phyloP scores from a whole-genome alignment of 176 grass and related monocot genomes.

The Carex littledalei region DNA sequence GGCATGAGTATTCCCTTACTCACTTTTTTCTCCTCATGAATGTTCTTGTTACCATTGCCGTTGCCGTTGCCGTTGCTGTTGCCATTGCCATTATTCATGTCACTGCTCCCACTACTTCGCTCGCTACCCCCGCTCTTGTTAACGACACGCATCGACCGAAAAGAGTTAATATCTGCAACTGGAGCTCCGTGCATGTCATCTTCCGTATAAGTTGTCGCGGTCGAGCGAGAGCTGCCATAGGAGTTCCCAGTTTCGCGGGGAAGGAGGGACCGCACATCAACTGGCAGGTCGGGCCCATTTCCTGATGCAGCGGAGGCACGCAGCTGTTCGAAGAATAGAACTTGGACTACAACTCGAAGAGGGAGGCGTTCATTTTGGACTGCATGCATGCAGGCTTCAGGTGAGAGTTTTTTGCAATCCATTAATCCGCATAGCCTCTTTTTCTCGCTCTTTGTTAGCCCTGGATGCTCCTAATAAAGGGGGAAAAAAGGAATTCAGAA shows the following conservation, averaged over 20 bases:
- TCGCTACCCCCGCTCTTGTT: conserved; percentile 51
- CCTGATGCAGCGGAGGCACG: conserved; percentile 29
- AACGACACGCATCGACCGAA: conserved; percentile 47
- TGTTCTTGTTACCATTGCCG: conserved; percentile 31
- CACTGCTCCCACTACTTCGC: conserved; percentile 61
- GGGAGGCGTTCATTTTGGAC: conserved; percentile 96
- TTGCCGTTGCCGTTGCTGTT: conserved; percentile 44
- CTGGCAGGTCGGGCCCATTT: conserved; percentile 35
- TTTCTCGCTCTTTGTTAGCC: conserved; percentile 82
- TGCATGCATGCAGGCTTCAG: conserved; percentile 73
- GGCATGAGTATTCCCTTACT: conserved; percentile 48
- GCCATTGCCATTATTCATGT: conserved; percentile 43
- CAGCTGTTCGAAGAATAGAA: conserved; percentile 90
- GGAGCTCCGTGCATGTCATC: conserved; percentile 66
- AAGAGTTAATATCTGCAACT: conserved; percentile 49
- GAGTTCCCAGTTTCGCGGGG: conserved; percentile 75
- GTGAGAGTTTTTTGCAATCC: conserved; percentile 84
- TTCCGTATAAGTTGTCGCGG: conserved; percentile 60
- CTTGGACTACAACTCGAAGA: conserved; percentile 85
- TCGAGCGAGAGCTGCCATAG: conserved; percentile 83
- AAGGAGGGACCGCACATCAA: conserved; percentile 37
- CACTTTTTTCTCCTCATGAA: conserved; percentile 37
- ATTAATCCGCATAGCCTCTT: conserved; percentile 79
- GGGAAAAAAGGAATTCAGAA: not conserved
- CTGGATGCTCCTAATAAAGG: conserved; percentile 68